These are phyloP conservation scores for Lipomyces mesembrius DNA, from an alignment of 805 yeast species.

Conservation along the genomic window DNA sequence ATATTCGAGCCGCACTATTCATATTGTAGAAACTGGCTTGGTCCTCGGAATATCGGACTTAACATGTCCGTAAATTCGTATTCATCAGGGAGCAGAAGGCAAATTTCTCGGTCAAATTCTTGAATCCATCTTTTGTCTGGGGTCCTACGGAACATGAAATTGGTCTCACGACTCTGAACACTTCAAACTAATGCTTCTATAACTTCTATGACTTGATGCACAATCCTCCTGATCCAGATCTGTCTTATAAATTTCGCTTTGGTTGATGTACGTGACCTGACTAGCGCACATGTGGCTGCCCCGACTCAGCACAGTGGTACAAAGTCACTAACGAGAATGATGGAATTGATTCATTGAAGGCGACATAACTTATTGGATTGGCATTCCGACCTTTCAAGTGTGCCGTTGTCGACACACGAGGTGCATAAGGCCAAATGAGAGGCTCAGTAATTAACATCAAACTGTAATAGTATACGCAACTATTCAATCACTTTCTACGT, in stretches of 20 bases:
- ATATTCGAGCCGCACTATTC: no score
- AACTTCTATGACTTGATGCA: conserved; percentile 44
- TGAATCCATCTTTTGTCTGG: conserved; percentile 42
- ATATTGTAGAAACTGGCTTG: no score
- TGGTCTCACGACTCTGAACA: conserved; percentile 41
- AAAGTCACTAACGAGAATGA: conserved; percentile 37
- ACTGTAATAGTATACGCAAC: not conserved
- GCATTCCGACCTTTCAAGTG: conserved; percentile 48
- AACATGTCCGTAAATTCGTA: no score
- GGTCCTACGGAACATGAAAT: conserved; percentile 39
- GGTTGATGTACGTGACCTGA: conserved; percentile 66
- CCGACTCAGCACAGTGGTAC: conserved; percentile 36
- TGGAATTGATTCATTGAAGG: conserved; percentile 47
- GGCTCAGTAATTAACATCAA: not conserved
- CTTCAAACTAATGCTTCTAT: conserved; percentile 47
- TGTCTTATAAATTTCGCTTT: conserved; percentile 27
- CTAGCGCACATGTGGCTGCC: conserved; percentile 59
- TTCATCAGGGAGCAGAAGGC: conserved; percentile 47
- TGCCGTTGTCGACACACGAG: conserved; percentile 51
- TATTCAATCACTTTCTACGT: not conserved
- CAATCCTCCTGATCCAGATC: conserved; percentile 17
- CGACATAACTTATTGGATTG: conserved; percentile 50
- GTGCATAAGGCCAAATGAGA: conserved; percentile 29
- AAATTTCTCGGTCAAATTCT: conserved; percentile 35
- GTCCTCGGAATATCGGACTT: no score